Conservation (phyloP, 2,329 filamentous ascomycete genomes). For the Immersiporthe knoxdaviesiana region DNA sequence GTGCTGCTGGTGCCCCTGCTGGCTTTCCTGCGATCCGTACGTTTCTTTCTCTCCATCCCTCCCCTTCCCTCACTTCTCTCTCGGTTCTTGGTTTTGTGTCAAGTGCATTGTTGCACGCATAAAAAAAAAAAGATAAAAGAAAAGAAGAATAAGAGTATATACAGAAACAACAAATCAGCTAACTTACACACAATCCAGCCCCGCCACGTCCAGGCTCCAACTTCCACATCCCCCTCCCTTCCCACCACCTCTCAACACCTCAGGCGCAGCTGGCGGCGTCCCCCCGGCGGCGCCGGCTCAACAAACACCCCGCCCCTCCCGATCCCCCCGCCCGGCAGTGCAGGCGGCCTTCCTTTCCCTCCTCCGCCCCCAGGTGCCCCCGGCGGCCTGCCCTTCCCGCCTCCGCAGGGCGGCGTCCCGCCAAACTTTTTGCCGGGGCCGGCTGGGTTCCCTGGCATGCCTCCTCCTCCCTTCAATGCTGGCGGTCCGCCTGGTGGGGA, state of each 20-base stretch:
- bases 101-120: not conserved
- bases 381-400: slow-evolving; percentile 35
- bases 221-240: slow-evolving; percentile 42
- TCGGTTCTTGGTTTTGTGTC: not conserved
- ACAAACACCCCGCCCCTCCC: slow-evolving; percentile 34
- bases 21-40: slow-evolving; percentile 22
- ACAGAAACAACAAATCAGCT: not conserved
- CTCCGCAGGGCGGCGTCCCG: slow-evolving; percentile 40
- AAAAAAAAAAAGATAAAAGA: not conserved
- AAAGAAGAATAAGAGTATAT: not conserved
- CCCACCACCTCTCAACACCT: slow-evolving; percentile 31
- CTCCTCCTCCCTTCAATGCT: slow-evolving; percentile 46
- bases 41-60: too few relatives aligned
- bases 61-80: slow-evolving; percentile 31
- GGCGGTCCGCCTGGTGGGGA: slow-evolving; percentile 46
- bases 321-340: slow-evolving; percentile 46
- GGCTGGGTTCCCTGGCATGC: slow-evolving; percentile 44
- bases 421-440: slow-evolving; percentile 53
- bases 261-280: slow-evolving; percentile 14
- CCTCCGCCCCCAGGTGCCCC: slow-evolving; percentile 44
- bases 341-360: slow-evolving; percentile 52
- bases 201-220: slow-evolving; percentile 33
- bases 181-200: not conserved
- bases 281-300: slow-evolving; percentile 5
- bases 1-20: slow-evolving; percentile 8